These are phyloP conservation scores for Elsinoe batatas DNA, from an alignment of 2,329 filamentous ascomycete genomes.

Conservation along the genomic window DNA sequence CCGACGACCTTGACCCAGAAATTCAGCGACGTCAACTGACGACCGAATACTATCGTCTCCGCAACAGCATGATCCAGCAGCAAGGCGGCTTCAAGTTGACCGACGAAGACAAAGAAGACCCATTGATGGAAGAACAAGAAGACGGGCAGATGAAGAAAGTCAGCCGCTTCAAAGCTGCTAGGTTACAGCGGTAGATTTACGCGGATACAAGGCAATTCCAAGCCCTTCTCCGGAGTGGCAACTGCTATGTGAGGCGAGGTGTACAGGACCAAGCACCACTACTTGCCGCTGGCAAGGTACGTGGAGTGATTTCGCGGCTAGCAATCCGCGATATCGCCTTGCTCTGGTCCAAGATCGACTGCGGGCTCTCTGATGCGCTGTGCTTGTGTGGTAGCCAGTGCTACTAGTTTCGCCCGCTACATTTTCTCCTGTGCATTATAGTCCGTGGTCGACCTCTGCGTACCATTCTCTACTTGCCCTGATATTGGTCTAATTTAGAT, in stretches of 20 bases:
- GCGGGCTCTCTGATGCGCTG: slow-evolving; percentile 12
- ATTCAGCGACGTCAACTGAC: slow-evolving; percentile 68
- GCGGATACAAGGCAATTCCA: neutral
- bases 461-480: too few relatives aligned
- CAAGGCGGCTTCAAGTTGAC: slow-evolving; percentile 67
- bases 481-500: too few relatives aligned
- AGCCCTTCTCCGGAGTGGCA: too few relatives aligned
- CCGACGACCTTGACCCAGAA: slow-evolving; percentile 52
- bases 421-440: neutral
- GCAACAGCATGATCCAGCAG: slow-evolving; percentile 72
- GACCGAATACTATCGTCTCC: slow-evolving; percentile 69
- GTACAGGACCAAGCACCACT: neutral
- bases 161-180: slow-evolving; percentile 30
- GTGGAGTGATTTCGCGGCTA: neutral
- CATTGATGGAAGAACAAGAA: slow-evolving; percentile 42
- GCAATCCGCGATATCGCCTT: slow-evolving; percentile 1
- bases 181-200: slow-evolving; percentile 20
- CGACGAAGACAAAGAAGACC: slow-evolving; percentile 52
- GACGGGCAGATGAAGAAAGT: slow-evolving; percentile 29
- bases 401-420: slow-evolving; percentile 12
- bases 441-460: too few relatives aligned
- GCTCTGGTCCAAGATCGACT: slow-evolving; percentile 8
- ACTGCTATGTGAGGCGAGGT: neutral
- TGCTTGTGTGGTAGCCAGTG: neutral
- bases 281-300: neutral